These are phyloP conservation scores for Hanseniaspora lachancei DNA, from an alignment of 805 yeast species.

Conservation along the genomic window DNA sequence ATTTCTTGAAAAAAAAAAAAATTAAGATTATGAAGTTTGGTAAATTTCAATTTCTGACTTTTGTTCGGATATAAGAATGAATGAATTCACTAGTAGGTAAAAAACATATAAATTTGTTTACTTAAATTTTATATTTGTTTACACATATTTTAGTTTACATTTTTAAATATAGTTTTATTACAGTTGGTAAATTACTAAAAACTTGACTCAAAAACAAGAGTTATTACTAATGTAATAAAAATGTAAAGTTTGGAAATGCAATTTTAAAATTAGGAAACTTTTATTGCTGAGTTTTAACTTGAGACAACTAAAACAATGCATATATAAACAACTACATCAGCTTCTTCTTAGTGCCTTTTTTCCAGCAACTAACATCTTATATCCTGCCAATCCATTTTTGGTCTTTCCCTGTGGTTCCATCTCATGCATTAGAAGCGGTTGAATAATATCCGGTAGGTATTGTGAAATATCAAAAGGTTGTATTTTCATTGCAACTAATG, in stretches of 20 bases:
- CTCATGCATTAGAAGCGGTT: slow-evolving; percentile 34
- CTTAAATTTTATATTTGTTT: not conserved
- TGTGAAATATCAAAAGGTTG: slow-evolving; percentile 31
- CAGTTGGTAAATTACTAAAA: no score
- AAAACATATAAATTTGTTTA: not conserved
- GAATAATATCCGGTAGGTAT: slow-evolving; percentile 30
- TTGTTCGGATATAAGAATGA: not conserved
- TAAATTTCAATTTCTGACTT: no score
- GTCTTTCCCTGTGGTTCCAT: slow-evolving; percentile 14
- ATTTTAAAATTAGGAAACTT: no score
- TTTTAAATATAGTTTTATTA: not conserved
- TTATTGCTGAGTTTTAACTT: no score
- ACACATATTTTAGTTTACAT: not conserved
- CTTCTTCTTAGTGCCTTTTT: not conserved
- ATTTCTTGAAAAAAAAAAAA: no score
- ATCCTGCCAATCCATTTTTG: not conserved
- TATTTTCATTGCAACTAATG: slow-evolving; percentile 28
- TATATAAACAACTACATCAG: not conserved
- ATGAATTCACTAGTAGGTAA: not conserved
- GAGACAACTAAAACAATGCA: no score
- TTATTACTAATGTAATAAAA: no score
- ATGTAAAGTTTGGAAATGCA: no score
- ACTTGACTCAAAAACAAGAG: no score
- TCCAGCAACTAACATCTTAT: slow-evolving; percentile 18
- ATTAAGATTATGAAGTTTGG: not conserved